Evolutionary conservation across 2,329 filamentous ascomycete genomes (phyloP).

Genomic region (Ophiosphaerella herpotricha): DNA sequence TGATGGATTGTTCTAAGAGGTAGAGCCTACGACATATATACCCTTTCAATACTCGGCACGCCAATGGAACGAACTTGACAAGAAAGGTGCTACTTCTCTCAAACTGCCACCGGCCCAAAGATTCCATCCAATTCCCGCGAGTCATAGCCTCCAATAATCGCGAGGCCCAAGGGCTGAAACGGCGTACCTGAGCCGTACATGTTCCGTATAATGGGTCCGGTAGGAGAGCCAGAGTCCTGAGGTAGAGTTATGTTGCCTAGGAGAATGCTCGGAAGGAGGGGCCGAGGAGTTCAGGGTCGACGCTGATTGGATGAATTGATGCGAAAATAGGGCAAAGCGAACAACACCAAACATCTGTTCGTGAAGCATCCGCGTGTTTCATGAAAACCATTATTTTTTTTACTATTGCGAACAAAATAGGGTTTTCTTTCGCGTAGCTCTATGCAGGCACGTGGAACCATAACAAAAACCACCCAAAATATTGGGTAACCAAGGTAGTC

Average conservation of each 20-base stretch:
- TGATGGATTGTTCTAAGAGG: conserved; percentile 1
- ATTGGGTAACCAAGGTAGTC: no score
- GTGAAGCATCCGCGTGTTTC: conserved; percentile 23
- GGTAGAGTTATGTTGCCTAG: conserved; percentile 5
- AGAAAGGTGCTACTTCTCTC: conserved; percentile 24
- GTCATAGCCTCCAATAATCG: conserved; percentile 30
- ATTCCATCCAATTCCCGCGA: conserved; percentile 28
- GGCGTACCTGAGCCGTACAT: conserved; percentile 27
- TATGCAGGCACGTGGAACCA: not conserved
- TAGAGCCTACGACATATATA: conserved; percentile 34
- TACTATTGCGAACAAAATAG: conserved; percentile 8
- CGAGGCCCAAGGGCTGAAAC: conserved; percentile 34
- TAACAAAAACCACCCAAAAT: no score
- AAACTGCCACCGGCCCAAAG: conserved; percentile 24
- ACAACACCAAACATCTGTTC: conserved; percentile 21
- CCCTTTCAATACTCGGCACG: conserved; percentile 33
- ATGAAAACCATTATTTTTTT: conserved; percentile 16
- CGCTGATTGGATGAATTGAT: conserved; percentile 20
- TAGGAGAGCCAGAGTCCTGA: conserved; percentile 37
- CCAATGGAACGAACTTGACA: conserved; percentile 34
- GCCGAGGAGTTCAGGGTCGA: conserved; percentile 27
- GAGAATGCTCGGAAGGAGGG: conserved; percentile 29
- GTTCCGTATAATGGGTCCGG: conserved; percentile 30
- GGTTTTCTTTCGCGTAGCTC: conserved; percentile 9
- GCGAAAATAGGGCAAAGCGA: conserved; percentile 6